Evolutionary conservation across 495 filamentous ascomycete genomes (phyloP).

Genomic region (Neurospora sp.): DNA sequence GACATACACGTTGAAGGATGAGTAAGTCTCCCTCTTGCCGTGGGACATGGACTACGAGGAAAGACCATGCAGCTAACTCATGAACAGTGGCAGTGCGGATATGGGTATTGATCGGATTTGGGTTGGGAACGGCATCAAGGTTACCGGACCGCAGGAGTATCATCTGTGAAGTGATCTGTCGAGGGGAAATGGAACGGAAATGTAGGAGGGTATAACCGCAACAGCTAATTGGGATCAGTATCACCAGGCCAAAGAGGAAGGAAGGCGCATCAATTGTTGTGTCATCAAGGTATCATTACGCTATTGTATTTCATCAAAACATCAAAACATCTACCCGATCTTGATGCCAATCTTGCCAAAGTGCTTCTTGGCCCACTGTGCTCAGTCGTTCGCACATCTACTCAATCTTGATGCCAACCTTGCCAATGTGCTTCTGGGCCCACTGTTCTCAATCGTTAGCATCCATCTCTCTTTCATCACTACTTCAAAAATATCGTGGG

Average conservation of each 20-base stretch:
- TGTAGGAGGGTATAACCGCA: not conserved
- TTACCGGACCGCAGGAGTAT: conserved; percentile 25
- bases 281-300: not conserved
- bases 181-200: not conserved
- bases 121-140: conserved; percentile 28
- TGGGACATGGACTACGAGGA: not conserved
- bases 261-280: not conserved
- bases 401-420: conserved; percentile 54
- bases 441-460: conserved; percentile 42
- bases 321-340: conserved; percentile 36
- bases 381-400: conserved; percentile 23
- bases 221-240: not conserved
- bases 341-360: conserved; percentile 66
- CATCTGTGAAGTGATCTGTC: conserved; percentile 15
- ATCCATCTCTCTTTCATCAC: not conserved
- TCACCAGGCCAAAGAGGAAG: not conserved
- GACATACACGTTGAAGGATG: conserved; percentile 28
- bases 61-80: conserved; percentile 9
- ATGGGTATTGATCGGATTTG: conserved; percentile 43
- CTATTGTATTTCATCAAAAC: not conserved
- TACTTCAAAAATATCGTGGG: not conserved
- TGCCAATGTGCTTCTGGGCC: conserved; percentile 69
- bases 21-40: conserved; percentile 27
- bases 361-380: conserved; percentile 62
- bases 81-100: conserved; percentile 33